Evolutionary conservation across 495 filamentous ascomycete genomes (phyloP).

Genomic region (Lasiosphaeria hispida): DNA sequence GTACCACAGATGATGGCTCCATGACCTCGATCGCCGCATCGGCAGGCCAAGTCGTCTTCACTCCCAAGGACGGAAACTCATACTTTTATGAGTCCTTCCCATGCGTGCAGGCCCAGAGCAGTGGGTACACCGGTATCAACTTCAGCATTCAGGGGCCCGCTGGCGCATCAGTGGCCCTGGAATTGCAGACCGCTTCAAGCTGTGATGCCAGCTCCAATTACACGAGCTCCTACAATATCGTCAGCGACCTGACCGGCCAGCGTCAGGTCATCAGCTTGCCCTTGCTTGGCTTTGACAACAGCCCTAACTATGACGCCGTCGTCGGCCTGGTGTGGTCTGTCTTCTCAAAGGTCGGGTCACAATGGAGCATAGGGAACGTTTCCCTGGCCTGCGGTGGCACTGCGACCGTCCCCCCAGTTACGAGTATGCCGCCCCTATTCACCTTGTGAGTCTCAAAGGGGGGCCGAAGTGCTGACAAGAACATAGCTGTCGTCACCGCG

Average conservation of each 20-base stretch:
- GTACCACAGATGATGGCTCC: slow-evolving; percentile 50
- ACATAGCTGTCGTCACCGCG: not conserved
- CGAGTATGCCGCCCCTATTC: slow-evolving; percentile 15
- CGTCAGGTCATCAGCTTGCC: slow-evolving; percentile 54
- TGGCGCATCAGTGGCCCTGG: slow-evolving; percentile 48
- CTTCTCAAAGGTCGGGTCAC: slow-evolving; percentile 42
- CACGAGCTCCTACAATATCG: slow-evolving; percentile 44
- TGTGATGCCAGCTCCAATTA: slow-evolving; percentile 41
- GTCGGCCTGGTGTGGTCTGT: slow-evolving; percentile 51
- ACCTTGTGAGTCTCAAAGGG: too few relatives aligned
- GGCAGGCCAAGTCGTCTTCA: slow-evolving; percentile 51
- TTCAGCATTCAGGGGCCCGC: slow-evolving; percentile 56
- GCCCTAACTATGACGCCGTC: slow-evolving; percentile 52
- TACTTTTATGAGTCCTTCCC: slow-evolving; percentile 59
- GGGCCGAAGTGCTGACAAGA: not conserved
- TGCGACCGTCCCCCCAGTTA: slow-evolving; percentile 10
- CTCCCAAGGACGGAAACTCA: slow-evolving; percentile 43
- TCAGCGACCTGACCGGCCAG: slow-evolving; percentile 50
- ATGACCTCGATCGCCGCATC: slow-evolving; percentile 50
- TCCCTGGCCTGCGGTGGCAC: slow-evolving; percentile 46
- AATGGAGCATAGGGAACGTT: slow-evolving; percentile 54
- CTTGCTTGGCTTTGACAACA: slow-evolving; percentile 46
- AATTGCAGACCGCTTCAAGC: slow-evolving; percentile 51
- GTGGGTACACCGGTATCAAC: slow-evolving; percentile 51
- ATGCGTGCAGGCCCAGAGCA: slow-evolving; percentile 45